Percentiles rank a stretch among this genome's conserved stretches.
phyloP scores from a whole-genome alignment of 495 filamentous ascomycete species.

The Podospora tetraspora region DNA sequence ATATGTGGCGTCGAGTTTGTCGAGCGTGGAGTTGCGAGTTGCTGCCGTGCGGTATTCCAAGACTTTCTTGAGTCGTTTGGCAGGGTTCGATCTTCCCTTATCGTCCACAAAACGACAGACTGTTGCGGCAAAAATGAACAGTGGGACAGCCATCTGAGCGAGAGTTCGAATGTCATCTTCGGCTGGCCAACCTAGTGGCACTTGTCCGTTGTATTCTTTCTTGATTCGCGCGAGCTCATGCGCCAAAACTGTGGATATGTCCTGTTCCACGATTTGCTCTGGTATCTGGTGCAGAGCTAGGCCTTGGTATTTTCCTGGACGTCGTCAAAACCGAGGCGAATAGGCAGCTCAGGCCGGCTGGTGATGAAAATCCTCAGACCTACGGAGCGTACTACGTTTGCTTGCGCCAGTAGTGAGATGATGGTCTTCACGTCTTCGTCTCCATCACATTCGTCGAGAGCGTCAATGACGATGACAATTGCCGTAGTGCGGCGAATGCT shows the following conservation, averaged over 20 bases:
- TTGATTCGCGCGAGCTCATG: slow-evolving; percentile 21
- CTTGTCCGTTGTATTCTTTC: slow-evolving; percentile 20
- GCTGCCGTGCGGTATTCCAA: slow-evolving; percentile 22
- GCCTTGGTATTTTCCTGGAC: slow-evolving; percentile 25
- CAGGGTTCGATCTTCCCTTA: slow-evolving; percentile 17
- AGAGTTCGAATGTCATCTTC: slow-evolving; percentile 26
- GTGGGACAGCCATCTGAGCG: slow-evolving; percentile 33
- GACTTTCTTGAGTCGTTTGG: slow-evolving; percentile 25
- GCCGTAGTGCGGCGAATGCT: background rate
- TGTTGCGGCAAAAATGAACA: slow-evolving; percentile 45
- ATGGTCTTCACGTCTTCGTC: slow-evolving; percentile 37
- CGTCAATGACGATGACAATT: slow-evolving; percentile 45
- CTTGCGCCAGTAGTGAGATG: slow-evolving; percentile 32
- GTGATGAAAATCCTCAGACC: slow-evolving; percentile 26
- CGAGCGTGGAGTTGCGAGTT: slow-evolving; percentile 16
- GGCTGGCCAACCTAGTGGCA: slow-evolving; percentile 39
- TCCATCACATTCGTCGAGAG: slow-evolving; percentile 48
- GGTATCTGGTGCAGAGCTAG: slow-evolving; percentile 32
- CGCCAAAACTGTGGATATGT: slow-evolving; percentile 33
- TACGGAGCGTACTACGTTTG: slow-evolving; percentile 8
- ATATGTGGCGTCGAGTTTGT: slow-evolving; percentile 31
- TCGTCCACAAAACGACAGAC: slow-evolving; percentile 37
- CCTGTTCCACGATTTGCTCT: slow-evolving; percentile 27
- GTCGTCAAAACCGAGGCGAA: slow-evolving; percentile 30
- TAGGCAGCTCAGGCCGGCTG: slow-evolving; percentile 44